Evolutionary conservation across 495 filamentous ascomycete species (phyloP).

Genomic region (Penicillium pancosmium): DNA sequence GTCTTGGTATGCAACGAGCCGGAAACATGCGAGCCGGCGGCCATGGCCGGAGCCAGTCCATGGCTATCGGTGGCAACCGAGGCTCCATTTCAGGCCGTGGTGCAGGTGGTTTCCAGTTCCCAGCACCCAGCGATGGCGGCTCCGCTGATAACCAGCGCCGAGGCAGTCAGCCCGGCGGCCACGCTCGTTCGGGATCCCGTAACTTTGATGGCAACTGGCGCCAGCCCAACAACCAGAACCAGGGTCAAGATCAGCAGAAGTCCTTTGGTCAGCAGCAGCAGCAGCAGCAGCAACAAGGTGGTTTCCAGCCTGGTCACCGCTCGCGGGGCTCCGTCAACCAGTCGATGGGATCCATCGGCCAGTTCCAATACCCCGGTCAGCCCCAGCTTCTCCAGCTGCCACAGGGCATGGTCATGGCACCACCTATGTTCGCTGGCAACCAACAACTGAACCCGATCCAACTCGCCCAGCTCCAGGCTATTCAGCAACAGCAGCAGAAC

Average conservation of each 20-base stretch:
- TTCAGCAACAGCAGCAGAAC: constrained; percentile 86
- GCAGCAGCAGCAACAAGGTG: constrained; percentile 60
- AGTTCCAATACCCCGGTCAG: constrained; percentile 90
- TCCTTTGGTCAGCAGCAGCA: constrained; percentile 66
- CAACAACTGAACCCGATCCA: constrained; percentile 91
- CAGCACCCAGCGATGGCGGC: constrained; percentile 53
- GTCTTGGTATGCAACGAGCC: constrained; percentile 49
- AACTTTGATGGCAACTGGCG: constrained; percentile 99
- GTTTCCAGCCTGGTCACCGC: constrained; percentile 93
- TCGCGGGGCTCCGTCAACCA: constrained; percentile 81
- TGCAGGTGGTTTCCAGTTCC: constrained; percentile 72
- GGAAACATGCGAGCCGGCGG: constrained; percentile 54
- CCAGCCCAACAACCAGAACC: constrained; percentile 72
- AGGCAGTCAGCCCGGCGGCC: constrained; percentile 60
- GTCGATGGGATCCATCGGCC: constrained; percentile 80
- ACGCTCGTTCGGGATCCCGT: constrained; percentile 78
- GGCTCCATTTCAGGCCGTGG: constrained; percentile 58
- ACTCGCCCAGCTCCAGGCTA: constrained; percentile 85
- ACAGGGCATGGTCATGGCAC: constrained; percentile 73
- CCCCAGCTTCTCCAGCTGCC: constrained; percentile 87
- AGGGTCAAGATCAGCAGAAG: constrained; percentile 56
- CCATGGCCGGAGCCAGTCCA: constrained; percentile 70
- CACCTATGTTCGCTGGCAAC: constrained; percentile 68
- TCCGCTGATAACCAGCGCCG: constrained; percentile 72
- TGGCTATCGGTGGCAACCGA: constrained; percentile 64